Evolutionary conservation across 2,329 filamentous ascomycete species (phyloP).

Genomic region (Onygena corvina): DNA sequence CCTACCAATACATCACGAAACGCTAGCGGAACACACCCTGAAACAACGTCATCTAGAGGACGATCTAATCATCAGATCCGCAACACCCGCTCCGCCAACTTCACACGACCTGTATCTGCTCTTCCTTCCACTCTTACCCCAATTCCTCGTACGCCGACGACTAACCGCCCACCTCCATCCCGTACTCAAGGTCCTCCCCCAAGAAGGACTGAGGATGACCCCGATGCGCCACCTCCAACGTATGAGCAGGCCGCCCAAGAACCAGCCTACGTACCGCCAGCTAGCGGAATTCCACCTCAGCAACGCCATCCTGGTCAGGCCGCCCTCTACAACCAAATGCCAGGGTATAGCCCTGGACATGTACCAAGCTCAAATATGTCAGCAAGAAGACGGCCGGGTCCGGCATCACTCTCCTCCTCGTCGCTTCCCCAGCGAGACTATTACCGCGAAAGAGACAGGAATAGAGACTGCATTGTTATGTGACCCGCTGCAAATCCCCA

Average conservation of each 20-base stretch:
- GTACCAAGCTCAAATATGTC: not conserved
- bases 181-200: constrained; percentile 20
- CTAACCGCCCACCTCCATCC: constrained; percentile 13
- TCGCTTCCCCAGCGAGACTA: constrained; percentile 15
- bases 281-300: constrained; percentile 15
- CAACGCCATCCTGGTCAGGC: not conserved
- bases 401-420: constrained; percentile 10
- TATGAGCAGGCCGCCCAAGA: constrained; percentile 53
- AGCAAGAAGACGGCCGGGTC: constrained; percentile 14
- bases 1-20: constrained; percentile 5
- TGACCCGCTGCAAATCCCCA: not conserved
- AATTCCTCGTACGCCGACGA: constrained; percentile 12
- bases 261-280: constrained; percentile 44
- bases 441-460: constrained; percentile 17
- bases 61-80: not conserved
- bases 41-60: not conserved
- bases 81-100: constrained; percentile 5
- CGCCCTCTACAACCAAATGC: not conserved
- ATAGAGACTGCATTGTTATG: constrained; percentile 9
- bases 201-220: constrained; percentile 29
- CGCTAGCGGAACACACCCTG: not conserved
- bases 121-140: constrained; percentile 14
- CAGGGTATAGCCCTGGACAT: not conserved
- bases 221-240: constrained; percentile 49
- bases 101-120: constrained; percentile 16